Evolutionary conservation across 768 basidiomycete genomes (phyloP).

Genomic region (Lactarius trivialis): DNA sequence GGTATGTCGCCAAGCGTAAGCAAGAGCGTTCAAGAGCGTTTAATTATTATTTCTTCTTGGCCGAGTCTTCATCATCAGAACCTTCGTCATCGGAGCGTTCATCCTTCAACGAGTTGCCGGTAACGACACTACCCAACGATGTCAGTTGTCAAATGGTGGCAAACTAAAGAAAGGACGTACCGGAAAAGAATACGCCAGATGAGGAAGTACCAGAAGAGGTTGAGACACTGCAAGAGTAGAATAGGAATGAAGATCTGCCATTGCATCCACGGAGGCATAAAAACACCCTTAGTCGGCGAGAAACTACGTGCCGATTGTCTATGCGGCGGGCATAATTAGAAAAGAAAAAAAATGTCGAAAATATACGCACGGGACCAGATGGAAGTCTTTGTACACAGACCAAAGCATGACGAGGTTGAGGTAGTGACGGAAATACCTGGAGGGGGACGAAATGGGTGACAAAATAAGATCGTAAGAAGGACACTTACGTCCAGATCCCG

Average conservation of each 20-base stretch:
- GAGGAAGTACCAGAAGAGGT: constrained; percentile 89
- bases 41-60: neutral
- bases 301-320: constrained; percentile 54
- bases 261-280: constrained; percentile 71
- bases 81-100: constrained; percentile 78
- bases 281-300: constrained; percentile 56
- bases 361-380: constrained; percentile 64
- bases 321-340: neutral
- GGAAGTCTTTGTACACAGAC: constrained; percentile 78
- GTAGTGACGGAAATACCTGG: constrained; percentile 90
- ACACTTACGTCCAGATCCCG: constrained; percentile 71
- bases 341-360: neutral
- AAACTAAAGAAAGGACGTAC: constrained; percentile 36
- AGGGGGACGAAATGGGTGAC: neutral
- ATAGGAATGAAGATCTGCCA: constrained; percentile 76
- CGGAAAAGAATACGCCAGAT: constrained; percentile 72
- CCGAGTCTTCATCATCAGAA: constrained; percentile 5
- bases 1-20: constrained; percentile 32
- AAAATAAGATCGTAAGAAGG: neutral
- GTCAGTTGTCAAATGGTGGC: constrained; percentile 1
- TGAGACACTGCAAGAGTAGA: constrained; percentile 69
- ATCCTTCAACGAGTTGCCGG: constrained; percentile 46
- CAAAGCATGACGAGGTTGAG: constrained; percentile 80
- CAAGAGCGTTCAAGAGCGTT: constrained; percentile 27
- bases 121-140: constrained; percentile 42